Evolutionary conservation across 805 yeast species (phyloP), one percentile per base, ranked within the genome.

Genomic region (Debaryomyces prosopidis): DNA sequence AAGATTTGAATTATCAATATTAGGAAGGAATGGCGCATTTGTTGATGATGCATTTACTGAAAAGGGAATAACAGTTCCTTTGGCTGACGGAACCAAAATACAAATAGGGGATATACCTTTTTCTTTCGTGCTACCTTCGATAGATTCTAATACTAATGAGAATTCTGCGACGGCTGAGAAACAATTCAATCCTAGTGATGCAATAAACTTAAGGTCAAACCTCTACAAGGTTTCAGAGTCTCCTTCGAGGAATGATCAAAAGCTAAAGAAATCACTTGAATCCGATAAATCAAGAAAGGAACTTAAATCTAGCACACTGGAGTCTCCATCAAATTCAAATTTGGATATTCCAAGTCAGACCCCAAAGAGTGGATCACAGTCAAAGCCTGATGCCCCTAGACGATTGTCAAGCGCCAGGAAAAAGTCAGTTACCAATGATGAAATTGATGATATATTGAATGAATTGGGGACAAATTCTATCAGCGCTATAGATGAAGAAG

Each of bases 11-110:
- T 70, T 94, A 37, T 84, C 95, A 7, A 90, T 94, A 1, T 74
- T 91, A 54, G 99, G 99, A 15, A 79, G 96, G 55, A 94, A 94
- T 63, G 99, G 99, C 32, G 97, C 97, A 2, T 94, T 94, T 73
- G 96, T 94, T 3, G 94, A 92, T 64, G 96, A 90, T 53, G 75
- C 74, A 30, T 94, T 92, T 63, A 85, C 94, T 5, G 97, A 89
- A 60, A 81, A 87, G 49, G 97, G 96, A 7, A 83, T 88, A 31
- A 94, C 99, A 0, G 90, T 94, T 7, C 96, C 96, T 2, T 70
- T 94, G 39, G 75, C 74, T 17, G 89, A 92, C 65, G 87, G 85
- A 34, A 82, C 91, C 1, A 86, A 87, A 55, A 83, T 94, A 40
- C 98, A 94, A 63, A 89, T 94, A 33, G 98, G 97, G 11, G 96